Conservation (phyloP, 2,329 filamentous ascomycete species). For the Botrytis medusae region DNA sequence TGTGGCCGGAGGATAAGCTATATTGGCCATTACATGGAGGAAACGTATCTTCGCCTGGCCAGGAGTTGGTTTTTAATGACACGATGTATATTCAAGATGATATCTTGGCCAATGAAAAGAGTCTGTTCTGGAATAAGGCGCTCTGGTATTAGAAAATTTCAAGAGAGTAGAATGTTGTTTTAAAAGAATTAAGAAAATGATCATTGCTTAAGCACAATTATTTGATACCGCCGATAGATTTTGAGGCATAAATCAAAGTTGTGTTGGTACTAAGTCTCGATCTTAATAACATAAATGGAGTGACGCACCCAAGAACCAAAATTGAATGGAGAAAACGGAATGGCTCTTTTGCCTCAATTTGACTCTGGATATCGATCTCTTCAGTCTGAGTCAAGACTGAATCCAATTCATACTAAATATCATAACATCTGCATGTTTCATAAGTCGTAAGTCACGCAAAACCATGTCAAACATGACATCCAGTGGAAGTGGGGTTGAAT, state of each 20-base stretch:
- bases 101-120: background rate
- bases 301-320: background rate
- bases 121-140: slow-evolving; percentile 7
- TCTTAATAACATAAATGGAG: background rate
- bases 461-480: background rate
- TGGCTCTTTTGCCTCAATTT: background rate
- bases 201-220: background rate
- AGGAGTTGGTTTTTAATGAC: background rate
- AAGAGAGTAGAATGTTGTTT: background rate
- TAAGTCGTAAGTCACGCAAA: background rate
- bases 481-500: background rate
- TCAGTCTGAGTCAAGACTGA: background rate
- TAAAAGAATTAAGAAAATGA: background rate
- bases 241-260: fast-evolving
- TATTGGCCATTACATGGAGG: slow-evolving; percentile 1
- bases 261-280: background rate
- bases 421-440: background rate
- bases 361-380: too few species aligned
- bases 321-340: background rate
- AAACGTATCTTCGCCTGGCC: background rate
- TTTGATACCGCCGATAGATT: background rate
- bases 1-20: slow-evolving; percentile 6
- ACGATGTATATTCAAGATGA: slow-evolving; percentile 13
- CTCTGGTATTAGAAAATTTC: background rate
- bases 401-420: background rate